Base-by-base conservation (phyloP, 208 protist genomes). In the Naegleria gruberi region DNA sequence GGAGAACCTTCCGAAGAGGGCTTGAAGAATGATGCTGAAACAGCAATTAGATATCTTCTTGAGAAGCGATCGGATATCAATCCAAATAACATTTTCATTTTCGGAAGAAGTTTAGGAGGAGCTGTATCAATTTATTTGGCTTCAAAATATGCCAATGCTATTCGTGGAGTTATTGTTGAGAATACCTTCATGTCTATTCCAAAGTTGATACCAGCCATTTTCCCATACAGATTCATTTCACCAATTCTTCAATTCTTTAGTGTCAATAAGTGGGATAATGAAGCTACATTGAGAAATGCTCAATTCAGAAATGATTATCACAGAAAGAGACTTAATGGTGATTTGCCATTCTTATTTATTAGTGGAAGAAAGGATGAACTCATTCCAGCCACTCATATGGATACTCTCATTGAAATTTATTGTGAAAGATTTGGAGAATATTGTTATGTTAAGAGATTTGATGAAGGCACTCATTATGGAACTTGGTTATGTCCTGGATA, bases 141-240 rank as follows among this genome's bases (percentile, higher is more conserved):
- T 5, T 83, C 94, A 34, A 47, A 90, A 88, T 10, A 93, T 91
- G 81, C 94, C 97, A 26, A 87, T 90, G 15, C n/a, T 17, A 55
- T 87, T 41, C 43, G 41, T 44, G 96, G 94, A 2, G 90, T 96
- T 30, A 96, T 98, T 91, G 90, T 98, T 4, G 95, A 98, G 87
- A 97, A 98, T 92, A 96, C 95, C 34, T 98, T 98, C 92, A 97
- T 95, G 17, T 96, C 94, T 40, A 93, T 98, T 37, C 91, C 94
- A 42, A 95, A 97, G 87, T 97, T 98, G 95, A 92, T 92, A 37
- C 91, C 91, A 34, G 89, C 83, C 1, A 10, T 97, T 19, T 94
- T 89, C 5, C n/a, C 44, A 17, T 89, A 87, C 12, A 0, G 30
- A 77, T 37, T 37, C 34, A 26, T 42, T 4, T 37, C 4, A 40